Percentiles rank a stretch among this genome's conserved stretches.
Conservation (phyloP, 176 grass and related monocot species). For the Zea luxurians region DNA sequence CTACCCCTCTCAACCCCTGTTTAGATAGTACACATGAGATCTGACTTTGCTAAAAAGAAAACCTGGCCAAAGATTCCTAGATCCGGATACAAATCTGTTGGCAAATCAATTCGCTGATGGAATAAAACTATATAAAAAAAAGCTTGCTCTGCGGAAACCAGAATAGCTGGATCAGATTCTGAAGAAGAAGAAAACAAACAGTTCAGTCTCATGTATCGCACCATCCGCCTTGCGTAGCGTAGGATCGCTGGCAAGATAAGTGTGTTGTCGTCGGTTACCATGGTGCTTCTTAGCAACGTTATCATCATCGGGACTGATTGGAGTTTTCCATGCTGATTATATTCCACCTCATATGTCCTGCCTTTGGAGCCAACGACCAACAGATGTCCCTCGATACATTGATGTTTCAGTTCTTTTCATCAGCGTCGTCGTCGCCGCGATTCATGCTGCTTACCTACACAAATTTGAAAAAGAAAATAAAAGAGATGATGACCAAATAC, state of each 20-base stretch:
- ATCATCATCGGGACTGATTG: neutral
- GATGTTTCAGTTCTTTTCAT: conserved; percentile 36
- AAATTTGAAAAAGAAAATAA: too few species aligned
- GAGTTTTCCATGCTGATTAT: neutral
- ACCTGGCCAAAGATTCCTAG: neutral
- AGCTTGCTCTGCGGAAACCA: neutral
- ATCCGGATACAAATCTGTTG: neutral
- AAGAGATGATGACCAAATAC: too few species aligned
- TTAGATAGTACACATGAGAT: neutral
- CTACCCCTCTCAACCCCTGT: too few species aligned
- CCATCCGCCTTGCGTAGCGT: neutral
- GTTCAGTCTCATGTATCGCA: neutral
- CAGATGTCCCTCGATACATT: neutral
- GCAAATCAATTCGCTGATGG: neutral
- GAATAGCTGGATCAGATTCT: neutral
- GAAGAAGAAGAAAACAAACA: neutral
- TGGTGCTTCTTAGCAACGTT: neutral
- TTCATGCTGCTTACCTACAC: neutral
- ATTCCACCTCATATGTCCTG: neutral
- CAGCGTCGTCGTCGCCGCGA: neutral
- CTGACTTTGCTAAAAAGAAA: conserved; percentile 9
- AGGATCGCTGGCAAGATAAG: neutral
- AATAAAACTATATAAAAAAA: neutral
- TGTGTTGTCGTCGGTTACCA: neutral
- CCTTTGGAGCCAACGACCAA: conserved; percentile 14